These are phyloP conservation scores for Aegilops speltoides DNA, from an alignment of 176 grass and related monocot species.

Conservation along the genomic window DNA sequence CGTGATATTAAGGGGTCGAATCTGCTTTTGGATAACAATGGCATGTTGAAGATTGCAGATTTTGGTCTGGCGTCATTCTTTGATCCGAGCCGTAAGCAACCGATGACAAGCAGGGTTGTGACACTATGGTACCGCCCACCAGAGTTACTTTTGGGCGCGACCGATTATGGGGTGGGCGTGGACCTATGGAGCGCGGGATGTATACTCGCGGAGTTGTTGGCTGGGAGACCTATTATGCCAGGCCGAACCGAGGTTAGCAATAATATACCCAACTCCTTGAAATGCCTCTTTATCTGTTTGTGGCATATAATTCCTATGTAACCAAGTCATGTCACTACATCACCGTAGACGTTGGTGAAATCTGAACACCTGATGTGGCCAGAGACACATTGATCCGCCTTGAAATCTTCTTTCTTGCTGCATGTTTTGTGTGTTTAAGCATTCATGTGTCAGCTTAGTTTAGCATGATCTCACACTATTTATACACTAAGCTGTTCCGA, in stretches of 20 bases:
- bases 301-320: background rate
- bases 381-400: background rate
- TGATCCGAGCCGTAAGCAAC: conserved; percentile 64
- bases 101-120: conserved; percentile 85
- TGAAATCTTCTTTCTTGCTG: background rate
- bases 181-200: conserved; percentile 86
- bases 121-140: conserved; percentile 82
- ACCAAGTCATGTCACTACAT: background rate
- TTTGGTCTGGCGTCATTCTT: conserved; percentile 70
- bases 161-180: conserved; percentile 75
- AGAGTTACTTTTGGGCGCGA: conserved; percentile 69
- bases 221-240: conserved; percentile 87
- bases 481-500: conserved; percentile 15
- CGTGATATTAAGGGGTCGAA: conserved; percentile 84
- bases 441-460: conserved; percentile 16
- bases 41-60: conserved; percentile 74
- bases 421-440: background rate
- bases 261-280: background rate
- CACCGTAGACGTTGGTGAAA: conserved; percentile 2
- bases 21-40: conserved; percentile 74
- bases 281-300: background rate
- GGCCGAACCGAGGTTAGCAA: conserved; percentile 79
- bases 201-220: conserved; percentile 71
- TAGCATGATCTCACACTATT: conserved; percentile 24
- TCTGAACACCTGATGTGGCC: background rate